Conservation (phyloP, 192 early-diverging fungal genomes). For the Coemansia sp. region DNA sequence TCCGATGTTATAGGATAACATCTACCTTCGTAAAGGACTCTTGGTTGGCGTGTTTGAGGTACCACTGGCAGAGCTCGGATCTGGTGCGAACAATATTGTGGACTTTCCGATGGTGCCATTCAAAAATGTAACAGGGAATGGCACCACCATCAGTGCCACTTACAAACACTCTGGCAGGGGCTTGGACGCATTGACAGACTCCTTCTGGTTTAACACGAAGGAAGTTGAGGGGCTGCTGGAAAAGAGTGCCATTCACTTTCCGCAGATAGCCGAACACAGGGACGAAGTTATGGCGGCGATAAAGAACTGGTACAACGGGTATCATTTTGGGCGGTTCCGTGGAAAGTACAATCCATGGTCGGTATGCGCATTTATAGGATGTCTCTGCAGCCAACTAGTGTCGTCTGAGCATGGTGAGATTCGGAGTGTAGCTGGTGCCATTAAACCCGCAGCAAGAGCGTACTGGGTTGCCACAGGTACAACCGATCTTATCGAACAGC, state of each 20-base stretch:
- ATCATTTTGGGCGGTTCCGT: constrained; percentile 29
- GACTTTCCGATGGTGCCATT: constrained; percentile 34
- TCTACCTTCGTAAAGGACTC: constrained; percentile 24
- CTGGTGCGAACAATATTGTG: constrained; percentile 38
- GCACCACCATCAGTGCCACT: constrained; percentile 16
- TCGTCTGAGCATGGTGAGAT: neutral
- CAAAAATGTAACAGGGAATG: constrained; percentile 23
- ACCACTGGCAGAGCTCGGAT: constrained; percentile 35
- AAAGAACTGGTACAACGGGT: constrained; percentile 33
- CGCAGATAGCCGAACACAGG: neutral
- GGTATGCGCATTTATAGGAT: constrained; percentile 38
- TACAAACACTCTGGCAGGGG: constrained; percentile 31
- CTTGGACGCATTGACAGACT: constrained; percentile 29
- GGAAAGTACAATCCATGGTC: constrained; percentile 55
- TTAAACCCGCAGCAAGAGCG: constrained; percentile 13
- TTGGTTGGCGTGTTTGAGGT: constrained; percentile 40
- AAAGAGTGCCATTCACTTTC: constrained; percentile 23
- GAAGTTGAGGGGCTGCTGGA: constrained; percentile 35
- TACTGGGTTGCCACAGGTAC: constrained; percentile 37
- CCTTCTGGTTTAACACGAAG: constrained; percentile 41
- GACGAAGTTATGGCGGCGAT: neutral
- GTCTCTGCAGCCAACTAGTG: constrained; percentile 15
- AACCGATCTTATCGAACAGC: constrained; percentile 20
- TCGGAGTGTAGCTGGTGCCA: neutral
- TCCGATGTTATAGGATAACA: constrained; percentile 19